Evolutionary conservation across 2,329 filamentous ascomycete genomes (phyloP).

Genomic region (Chlorencoelia australis): DNA sequence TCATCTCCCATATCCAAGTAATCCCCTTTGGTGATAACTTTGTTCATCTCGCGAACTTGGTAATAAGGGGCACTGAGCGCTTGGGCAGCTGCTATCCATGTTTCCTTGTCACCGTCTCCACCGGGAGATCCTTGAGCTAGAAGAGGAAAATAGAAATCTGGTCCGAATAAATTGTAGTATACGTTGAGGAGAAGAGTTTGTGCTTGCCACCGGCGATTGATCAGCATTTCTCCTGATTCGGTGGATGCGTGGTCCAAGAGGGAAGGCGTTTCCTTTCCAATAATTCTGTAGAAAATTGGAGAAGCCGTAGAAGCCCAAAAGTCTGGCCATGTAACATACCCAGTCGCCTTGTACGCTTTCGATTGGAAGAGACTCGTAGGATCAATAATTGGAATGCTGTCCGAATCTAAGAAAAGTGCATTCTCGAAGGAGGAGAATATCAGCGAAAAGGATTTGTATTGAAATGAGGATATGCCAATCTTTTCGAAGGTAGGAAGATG

Average conservation of each 20-base stretch:
- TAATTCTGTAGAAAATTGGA: conserved; percentile 30
- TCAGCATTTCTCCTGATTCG: conserved; percentile 35
- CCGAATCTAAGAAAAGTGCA: conserved; percentile 38
- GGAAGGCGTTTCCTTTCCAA: conserved; percentile 5
- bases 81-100: conserved; percentile 35
- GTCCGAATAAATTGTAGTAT: conserved; percentile 40
- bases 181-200: conserved; percentile 34
- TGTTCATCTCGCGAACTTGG: conserved; percentile 24
- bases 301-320: conserved; percentile 34
- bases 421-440: conserved; percentile 39
- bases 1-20: background rate
- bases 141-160: conserved; percentile 35
- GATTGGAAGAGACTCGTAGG: conserved; percentile 32
- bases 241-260: conserved; percentile 27
- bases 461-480: conserved; percentile 32
- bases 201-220: conserved; percentile 34
- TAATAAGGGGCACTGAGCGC: conserved; percentile 32
- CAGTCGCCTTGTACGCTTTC: conserved; percentile 32
- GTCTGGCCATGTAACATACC: conserved; percentile 38
- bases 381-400: conserved; percentile 33
- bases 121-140: conserved; percentile 33
- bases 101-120: conserved; percentile 41
- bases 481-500: conserved; percentile 32
- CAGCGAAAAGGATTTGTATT: conserved; percentile 38
- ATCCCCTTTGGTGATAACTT: conserved; percentile 1